These are phyloP conservation scores for Botryosphaeria agaves DNA, from an alignment of 2,329 filamentous ascomycete species.

Conservation along the genomic window DNA sequence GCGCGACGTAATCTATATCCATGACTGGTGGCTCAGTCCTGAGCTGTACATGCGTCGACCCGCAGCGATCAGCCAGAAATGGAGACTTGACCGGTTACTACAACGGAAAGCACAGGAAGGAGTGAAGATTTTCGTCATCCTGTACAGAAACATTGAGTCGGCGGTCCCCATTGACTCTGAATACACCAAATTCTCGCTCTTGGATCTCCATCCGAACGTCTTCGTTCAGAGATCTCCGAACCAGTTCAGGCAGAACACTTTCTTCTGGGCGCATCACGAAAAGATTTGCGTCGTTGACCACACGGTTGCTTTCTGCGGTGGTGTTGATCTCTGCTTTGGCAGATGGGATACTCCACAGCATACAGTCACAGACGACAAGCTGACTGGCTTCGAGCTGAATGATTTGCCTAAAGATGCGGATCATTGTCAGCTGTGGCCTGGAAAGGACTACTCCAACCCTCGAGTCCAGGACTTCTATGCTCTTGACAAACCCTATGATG, in stretches of 20 bases:
- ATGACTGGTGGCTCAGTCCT: slow-evolving; percentile 97
- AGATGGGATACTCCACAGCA: slow-evolving; percentile 96
- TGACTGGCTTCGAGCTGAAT: slow-evolving; percentile 77
- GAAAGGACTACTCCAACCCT: slow-evolving; percentile 97
- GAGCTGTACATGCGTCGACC: slow-evolving; percentile 91
- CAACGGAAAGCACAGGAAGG: slow-evolving; percentile 87
- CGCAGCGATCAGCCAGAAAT: slow-evolving; percentile 92
- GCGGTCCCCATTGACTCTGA: slow-evolving; percentile 96
- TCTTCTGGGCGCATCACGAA: slow-evolving; percentile 98
- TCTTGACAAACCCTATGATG: slow-evolving; percentile 86
- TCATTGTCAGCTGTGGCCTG: slow-evolving; percentile 89
- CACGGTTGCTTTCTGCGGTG: slow-evolving; percentile 86
- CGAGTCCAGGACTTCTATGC: slow-evolving; percentile 89
- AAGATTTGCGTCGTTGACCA: slow-evolving; percentile 97
- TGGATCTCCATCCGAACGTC: slow-evolving; percentile 90
- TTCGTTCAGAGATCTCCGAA: slow-evolving; percentile 94
- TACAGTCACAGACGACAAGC: slow-evolving; percentile 76
- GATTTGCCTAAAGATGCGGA: slow-evolving; percentile 73
- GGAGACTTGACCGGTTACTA: slow-evolving; percentile 85
- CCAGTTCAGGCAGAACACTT: slow-evolving; percentile 96
- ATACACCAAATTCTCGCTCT: slow-evolving; percentile 89
- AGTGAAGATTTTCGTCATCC: slow-evolving; percentile 93
- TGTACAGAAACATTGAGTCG: slow-evolving; percentile 94
- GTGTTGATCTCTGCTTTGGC: slow-evolving; percentile 91
- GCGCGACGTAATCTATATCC: slow-evolving; percentile 94